phyloP scores from a whole-genome alignment of 1,284 basidiomycete species.

The Heterobasidion annosum region DNA sequence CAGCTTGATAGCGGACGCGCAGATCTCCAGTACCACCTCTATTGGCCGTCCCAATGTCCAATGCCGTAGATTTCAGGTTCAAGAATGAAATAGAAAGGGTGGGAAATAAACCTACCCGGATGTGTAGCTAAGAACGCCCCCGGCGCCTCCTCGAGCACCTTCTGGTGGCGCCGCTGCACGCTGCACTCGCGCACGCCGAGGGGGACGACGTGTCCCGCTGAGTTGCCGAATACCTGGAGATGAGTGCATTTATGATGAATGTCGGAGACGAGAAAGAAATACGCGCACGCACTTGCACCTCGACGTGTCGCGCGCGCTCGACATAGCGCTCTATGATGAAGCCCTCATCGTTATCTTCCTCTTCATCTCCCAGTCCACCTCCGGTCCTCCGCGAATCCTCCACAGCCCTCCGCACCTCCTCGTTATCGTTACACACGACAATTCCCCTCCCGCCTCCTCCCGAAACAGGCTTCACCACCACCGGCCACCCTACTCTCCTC shows the following conservation, averaged over 20 bases:
- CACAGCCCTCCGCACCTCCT: slow-evolving; percentile 31
- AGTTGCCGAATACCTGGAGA: slow-evolving; percentile 57
- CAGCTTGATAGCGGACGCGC: slow-evolving; percentile 41
- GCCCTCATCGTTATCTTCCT: slow-evolving; percentile 23
- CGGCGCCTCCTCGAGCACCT: slow-evolving; percentile 64
- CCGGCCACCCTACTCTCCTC: slow-evolving; percentile 42
- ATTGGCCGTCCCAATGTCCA: not conserved
- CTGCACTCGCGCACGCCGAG: slow-evolving; percentile 69
- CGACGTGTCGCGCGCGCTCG: slow-evolving; percentile 48
- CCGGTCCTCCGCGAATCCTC: slow-evolving; percentile 31
- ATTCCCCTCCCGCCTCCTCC: slow-evolving; percentile 73
- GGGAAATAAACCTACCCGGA: slow-evolving; percentile 21
- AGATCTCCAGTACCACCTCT: slow-evolving; percentile 40
- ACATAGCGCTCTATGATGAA: slow-evolving; percentile 61
- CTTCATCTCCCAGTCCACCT: slow-evolving; percentile 39
- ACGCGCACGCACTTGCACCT: slow-evolving; percentile 43
- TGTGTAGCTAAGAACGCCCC: slow-evolving; percentile 38
- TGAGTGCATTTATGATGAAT: not conserved
- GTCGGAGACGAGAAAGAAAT: too few species aligned
- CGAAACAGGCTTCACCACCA: slow-evolving; percentile 63
- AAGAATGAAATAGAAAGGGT: too few species aligned
- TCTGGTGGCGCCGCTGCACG: slow-evolving; percentile 65
- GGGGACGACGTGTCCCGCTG: slow-evolving; percentile 46
- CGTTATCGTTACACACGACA: slow-evolving; percentile 39
- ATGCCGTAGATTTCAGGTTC: too few species aligned